These are phyloP conservation scores for Erythrophleum ivorense DNA, from an alignment of 331 rosid species.

Conservation along the genomic window DNA sequence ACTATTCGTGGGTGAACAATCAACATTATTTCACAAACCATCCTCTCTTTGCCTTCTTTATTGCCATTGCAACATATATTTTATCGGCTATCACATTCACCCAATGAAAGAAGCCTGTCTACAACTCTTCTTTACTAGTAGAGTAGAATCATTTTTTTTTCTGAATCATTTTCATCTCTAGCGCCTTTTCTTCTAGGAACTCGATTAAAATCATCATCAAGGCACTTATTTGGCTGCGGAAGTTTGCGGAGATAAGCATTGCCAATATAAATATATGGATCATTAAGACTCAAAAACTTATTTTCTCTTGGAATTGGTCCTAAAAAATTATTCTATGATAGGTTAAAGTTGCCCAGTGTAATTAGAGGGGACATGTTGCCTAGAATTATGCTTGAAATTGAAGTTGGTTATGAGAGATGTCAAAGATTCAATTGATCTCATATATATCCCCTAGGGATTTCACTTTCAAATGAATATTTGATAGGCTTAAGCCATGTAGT, in stretches of 20 bases:
- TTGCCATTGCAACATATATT: too few relatives aligned
- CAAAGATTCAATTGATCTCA: slow-evolving; percentile 40
- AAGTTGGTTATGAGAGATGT: slow-evolving; percentile 33
- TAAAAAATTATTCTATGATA: slow-evolving; percentile 31
- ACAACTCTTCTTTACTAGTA: too few relatives aligned
- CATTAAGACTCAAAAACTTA: slow-evolving; percentile 2
- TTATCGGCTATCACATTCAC: too few relatives aligned
- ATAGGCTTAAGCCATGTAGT: slow-evolving; percentile 6
- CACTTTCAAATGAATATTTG: slow-evolving; percentile 31
- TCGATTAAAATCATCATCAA: not conserved
- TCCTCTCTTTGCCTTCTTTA: too few relatives aligned
- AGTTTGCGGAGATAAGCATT: slow-evolving; percentile 30
- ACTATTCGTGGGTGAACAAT: too few relatives aligned
- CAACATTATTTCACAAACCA: too few relatives aligned
- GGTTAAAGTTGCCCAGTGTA: slow-evolving; percentile 9
- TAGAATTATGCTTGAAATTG: slow-evolving; percentile 30
- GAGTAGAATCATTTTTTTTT: too few relatives aligned
- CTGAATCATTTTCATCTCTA: not conserved
- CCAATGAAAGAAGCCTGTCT: too few relatives aligned
- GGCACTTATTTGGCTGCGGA: slow-evolving; percentile 24
- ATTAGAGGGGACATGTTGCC: not conserved
- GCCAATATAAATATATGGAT: slow-evolving; percentile 11
- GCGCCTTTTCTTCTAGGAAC: not conserved
- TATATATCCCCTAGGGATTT: slow-evolving; percentile 7
- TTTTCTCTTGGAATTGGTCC: slow-evolving; percentile 32